Evolutionary conservation across 164 flowering plant species (phyloP).

Genomic region (Buxus sempervirens): DNA sequence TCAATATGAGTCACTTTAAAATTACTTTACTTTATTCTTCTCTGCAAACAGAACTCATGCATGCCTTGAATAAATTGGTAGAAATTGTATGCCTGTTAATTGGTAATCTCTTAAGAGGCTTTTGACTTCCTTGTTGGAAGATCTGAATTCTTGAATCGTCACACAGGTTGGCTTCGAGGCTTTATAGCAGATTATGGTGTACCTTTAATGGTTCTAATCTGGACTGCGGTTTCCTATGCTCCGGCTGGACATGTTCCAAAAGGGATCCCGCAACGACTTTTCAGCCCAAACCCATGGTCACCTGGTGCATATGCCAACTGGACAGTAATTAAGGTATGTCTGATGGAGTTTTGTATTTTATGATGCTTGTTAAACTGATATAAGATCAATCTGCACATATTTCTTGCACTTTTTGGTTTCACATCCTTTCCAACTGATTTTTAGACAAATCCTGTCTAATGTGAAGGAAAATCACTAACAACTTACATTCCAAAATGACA

Average conservation of each 20-base stretch:
- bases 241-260: slow-evolving; percentile 71
- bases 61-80: no score
- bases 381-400: neutral
- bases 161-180: slow-evolving; percentile 83
- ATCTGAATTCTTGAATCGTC: slow-evolving; percentile 7
- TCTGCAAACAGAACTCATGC: no score
- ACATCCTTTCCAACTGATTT: neutral
- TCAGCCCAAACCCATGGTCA: slow-evolving; percentile 99
- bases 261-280: slow-evolving; percentile 89
- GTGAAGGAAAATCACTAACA: neutral
- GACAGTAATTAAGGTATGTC: slow-evolving; percentile 83
- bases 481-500: slow-evolving; percentile 31
- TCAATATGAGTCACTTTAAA: neutral
- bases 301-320: slow-evolving; percentile 96
- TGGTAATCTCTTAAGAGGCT: neutral
- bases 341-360: neutral
- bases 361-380: neutral
- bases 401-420: neutral
- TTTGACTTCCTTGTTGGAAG: neutral
- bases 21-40: neutral
- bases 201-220: slow-evolving; percentile 91
- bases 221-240: slow-evolving; percentile 89
- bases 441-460: neutral
- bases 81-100: no score
- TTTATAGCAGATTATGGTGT: slow-evolving; percentile 96